phyloP scores from a whole-genome alignment of 2,329 filamentous ascomycete genomes.

The Curvularia spicifera region DNA sequence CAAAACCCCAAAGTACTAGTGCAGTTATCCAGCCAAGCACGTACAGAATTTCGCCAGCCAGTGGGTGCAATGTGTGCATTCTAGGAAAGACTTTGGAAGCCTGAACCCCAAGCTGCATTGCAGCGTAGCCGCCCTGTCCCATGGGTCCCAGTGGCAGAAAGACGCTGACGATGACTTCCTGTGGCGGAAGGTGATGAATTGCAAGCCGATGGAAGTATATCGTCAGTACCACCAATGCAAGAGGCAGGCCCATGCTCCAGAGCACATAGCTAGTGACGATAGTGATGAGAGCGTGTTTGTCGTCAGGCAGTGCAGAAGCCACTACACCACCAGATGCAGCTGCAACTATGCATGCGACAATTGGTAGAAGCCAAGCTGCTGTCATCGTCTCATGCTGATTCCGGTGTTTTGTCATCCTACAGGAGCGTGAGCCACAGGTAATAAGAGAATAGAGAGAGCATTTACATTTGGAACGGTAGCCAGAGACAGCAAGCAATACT shows the following conservation, averaged over 20 bases:
- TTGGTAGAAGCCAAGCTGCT: conserved; percentile 68
- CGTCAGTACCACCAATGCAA: conserved; percentile 66
- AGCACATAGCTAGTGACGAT: conserved; percentile 69
- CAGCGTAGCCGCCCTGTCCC: conserved; percentile 68
- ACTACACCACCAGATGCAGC: conserved; percentile 68
- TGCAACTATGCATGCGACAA: conserved; percentile 69
- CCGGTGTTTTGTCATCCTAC: conserved; percentile 39
- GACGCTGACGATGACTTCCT: conserved; percentile 70
- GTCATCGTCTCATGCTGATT: conserved; percentile 58
- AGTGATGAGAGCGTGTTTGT: conserved; percentile 64
- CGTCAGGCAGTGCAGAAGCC: conserved; percentile 63
- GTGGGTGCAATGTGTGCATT: conserved; percentile 44
- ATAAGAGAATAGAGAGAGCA: background rate
- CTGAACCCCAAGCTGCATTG: conserved; percentile 58
- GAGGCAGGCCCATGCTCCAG: conserved; percentile 68
- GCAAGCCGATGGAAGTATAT: conserved; percentile 75
- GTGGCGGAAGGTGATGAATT: conserved; percentile 68
- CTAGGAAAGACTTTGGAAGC: conserved; percentile 52
- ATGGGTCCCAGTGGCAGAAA: conserved; percentile 72
- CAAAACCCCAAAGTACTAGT: conserved; percentile 63
- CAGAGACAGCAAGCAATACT: conserved; percentile 51
- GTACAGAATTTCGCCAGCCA: conserved; percentile 63
- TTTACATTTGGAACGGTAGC: conserved; percentile 39
- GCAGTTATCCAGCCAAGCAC: conserved; percentile 61
- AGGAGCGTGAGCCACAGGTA: background rate